Evolutionary conservation across 73 alveolate genomes (phyloP), one percentile per base, ranked within the genome.

Genomic region (Tetrahymena malaccensis): DNA sequence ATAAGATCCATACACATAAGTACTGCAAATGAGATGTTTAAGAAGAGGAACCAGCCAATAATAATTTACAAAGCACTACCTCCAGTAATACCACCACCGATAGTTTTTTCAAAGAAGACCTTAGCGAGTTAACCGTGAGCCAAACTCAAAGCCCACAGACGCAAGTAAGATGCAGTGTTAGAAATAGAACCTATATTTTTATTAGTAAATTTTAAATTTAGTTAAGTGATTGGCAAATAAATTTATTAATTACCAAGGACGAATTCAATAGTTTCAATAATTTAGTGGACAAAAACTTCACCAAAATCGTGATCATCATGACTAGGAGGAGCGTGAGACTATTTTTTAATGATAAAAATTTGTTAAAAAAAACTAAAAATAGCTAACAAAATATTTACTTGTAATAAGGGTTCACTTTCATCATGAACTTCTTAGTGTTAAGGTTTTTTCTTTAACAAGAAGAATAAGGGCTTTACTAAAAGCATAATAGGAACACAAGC

Each of bases 101-200:
- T 84, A 56, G 99, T 95, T 93, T 99, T 98, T 95, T 98, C 99
- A 95, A 98, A 97, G 98, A 99, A 99, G 25, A 99, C 99, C 85
- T 98, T 98, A 37, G 99, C 98, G 84, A 99, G 97, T 96, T 99
- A 98, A 31, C 99, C 98, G 96, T 99, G 99, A 15, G 99, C 99
- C 34, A 99, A 98, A n/a, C 99, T 96, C 93, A 99, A 98, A 17
- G 99, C 99, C 99, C 99, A 99, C 35, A 99, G 97, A 97, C 99
- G 99, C 85, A 99, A 97, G 96, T 99, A 99, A 16, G 99, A 98
- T 21, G 99, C 99, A 70, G 99, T 99, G 95, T 99, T 99, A 93
- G 99, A 97, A 55, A 99, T 97, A 70, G 99, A 97, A 15, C 99
- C 97, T 70, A 44, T 43, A 84, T 93, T 70, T 27, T 35, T 4